A percentile compares a stretch with the other conserved stretches of the same genome.
These are phyloP conservation scores for Diophrys appendiculata DNA, from an alignment of 73 alveolate genomes.

Conservation along the genomic window DNA sequence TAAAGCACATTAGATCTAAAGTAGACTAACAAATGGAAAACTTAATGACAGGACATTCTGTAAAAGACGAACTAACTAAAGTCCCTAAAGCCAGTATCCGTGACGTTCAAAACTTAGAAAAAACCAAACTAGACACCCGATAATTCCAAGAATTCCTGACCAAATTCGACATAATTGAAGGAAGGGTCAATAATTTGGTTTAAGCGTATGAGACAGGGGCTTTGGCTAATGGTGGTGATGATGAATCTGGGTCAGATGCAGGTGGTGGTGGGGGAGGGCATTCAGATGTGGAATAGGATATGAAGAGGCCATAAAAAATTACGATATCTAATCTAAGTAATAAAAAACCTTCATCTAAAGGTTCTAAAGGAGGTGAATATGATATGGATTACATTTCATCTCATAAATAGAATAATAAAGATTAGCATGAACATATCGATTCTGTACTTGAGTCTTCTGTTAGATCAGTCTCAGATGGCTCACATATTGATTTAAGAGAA, in stretches of 20 bases:
- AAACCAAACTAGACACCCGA: not conserved
- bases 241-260: no score
- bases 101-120: not conserved
- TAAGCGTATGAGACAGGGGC: not conserved
- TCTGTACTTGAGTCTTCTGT: no score
- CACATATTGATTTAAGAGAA: no score
- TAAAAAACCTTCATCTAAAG: no score
- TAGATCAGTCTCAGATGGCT: no score
- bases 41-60: not conserved
- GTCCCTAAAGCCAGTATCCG: slow-evolving; percentile 1
- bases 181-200: not conserved
- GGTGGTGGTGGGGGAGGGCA: not conserved
- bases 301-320: no score
- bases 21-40: not conserved
- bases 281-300: not conserved
- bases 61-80: not conserved
- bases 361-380: no score
- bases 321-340: no score
- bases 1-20: not conserved
- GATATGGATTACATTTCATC: no score
- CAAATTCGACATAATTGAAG: not conserved
- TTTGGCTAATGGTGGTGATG: not conserved
- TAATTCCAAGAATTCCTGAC: not conserved
- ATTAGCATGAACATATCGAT: no score
- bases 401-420: no score